Base-by-base conservation (phyloP, 495 filamentous ascomycete genomes). In the Hypoxylon fuscum region DNA sequence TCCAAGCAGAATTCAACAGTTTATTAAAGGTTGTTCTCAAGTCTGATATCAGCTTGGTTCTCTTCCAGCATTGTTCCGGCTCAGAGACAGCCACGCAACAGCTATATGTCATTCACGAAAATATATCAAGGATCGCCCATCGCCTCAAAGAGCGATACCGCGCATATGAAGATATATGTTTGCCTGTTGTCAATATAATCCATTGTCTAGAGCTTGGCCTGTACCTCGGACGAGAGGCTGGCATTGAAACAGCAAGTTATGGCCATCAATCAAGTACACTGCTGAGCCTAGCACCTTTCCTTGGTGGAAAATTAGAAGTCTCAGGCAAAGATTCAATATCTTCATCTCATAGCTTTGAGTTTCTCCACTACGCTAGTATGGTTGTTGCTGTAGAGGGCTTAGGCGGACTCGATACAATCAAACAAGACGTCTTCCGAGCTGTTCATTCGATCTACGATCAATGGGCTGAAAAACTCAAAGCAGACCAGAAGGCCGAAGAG, bases 1-100 rank as follows among this genome's bases (percentile, higher is more conserved):
- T 98, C 11, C 91, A 96, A 59, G 86, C 84, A 0, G 94, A 97
- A 68, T 91, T 97, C 65, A 80, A 77, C 42, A 95, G 89, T 56
- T 72, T 96, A 20, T 76, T 96, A 14, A 86, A 85, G 50, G 79
- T 85, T 5, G 73, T 93, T 7, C 74, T 93, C 8, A 72, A 78
- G 31, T 80, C 81, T 29, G 81, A 85, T 31, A 81, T 86, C 62
- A 76, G 42, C 40, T 75, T 71, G 62, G 69, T 75, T 38, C 53
- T 74, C 0, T 66, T 50, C 55, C 72, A 45, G 27, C 60, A 58
- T 47, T 69, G 3, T 40, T 66, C 62, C 0, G 63, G 67, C 1
- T 70, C 65, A 0, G 56, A 32, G 1, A 57, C 59, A 1, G 69
- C 71, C 32, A 68, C 71, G 0, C 77, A 85, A 74, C 76, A 85